A percentile compares a stretch with the other conserved stretches of the same genome.
Evolutionary conservation across 768 basidiomycete genomes (phyloP).

Genomic region (Butyriboletus loyo): DNA sequence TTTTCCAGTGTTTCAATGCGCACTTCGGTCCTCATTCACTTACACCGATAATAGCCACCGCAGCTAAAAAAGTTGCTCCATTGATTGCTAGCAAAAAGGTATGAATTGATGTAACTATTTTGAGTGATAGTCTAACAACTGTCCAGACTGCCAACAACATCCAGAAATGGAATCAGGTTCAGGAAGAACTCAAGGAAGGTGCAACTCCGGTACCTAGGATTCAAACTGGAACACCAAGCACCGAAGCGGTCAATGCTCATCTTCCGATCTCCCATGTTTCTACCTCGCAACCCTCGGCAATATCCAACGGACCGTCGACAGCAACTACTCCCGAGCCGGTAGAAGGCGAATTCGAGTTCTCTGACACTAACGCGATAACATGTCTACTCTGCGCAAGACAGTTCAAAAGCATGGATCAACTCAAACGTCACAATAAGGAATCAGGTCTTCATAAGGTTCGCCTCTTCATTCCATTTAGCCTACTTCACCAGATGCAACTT

Average conservation of each 20-base stretch:
- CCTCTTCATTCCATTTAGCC: conserved; percentile 35
- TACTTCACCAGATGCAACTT: conserved; percentile 28
- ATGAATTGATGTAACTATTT: conserved; percentile 4
- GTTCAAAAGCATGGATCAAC: conserved; percentile 83
- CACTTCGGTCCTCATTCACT: conserved; percentile 2
- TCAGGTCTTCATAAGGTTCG: conserved; percentile 94
- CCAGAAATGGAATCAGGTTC: conserved; percentile 95
- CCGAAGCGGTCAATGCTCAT: conserved; percentile 4
- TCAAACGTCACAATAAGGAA: conserved; percentile 88
- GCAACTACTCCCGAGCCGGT: conserved; percentile 38
- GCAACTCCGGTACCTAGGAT: conserved; percentile 25
- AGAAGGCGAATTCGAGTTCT: conserved; percentile 77
- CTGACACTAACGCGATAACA: conserved; percentile 68
- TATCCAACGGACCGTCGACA: conserved; percentile 23
- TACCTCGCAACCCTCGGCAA: conserved; percentile 8
- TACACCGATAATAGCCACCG: conserved; percentile 33
- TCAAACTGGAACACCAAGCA: conserved; percentile 4
- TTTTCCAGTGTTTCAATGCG: neutral
- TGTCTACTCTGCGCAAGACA: conserved; percentile 92
- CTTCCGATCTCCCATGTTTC: conserved; percentile 5
- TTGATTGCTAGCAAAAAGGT: conserved; percentile 87
- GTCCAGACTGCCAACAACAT: conserved; percentile 83
- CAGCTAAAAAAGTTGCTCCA: conserved; percentile 74
- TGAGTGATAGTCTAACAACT: conserved; percentile 1
- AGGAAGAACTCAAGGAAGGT: conserved; percentile 73